Evolutionary conservation across 441 rosid species (phyloP), one percentile per base, ranked within the genome.

Genomic region (Macaranga tanarius): DNA sequence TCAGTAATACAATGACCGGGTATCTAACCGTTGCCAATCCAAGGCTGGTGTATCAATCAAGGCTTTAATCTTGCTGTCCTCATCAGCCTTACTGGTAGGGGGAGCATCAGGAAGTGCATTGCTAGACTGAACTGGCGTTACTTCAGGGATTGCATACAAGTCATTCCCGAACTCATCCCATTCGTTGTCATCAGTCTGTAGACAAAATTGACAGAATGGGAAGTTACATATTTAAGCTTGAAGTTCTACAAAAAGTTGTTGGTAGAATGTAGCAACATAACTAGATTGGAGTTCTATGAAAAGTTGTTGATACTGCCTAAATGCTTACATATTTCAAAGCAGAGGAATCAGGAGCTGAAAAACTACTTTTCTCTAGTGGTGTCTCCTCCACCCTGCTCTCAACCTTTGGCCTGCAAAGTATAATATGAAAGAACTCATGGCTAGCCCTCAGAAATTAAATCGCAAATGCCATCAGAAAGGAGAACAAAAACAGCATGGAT

Each of bases 131-230:
- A 86, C 78, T 5, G 86, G 83, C 34, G 80, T 79, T 55, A 73
- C 88, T 73, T 90, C 97, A 59, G 97, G 97, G 76, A 96, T 88
- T 22, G 97, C 87, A 77, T 96, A 96, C 47, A 96, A 85, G 79
- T 96, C 99, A 82, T 82, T 90, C 73, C 99, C 99, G 77, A 96
- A 96, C 79, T 96, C 99, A 85, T 96, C 99, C 89, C 88, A 92
- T 70, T 93, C 99, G 60, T 77, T 76, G 28, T 93, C 98, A 70
- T 93, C 97, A 69, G 83, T 82, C 95, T 92, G 81, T 64, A 65
- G 34, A 67, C 42, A 72, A 17, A 25, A 22, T 23, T 38, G 19
- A 51, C 23, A 64, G 73, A 65, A 16, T 52, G 48, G 23, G 22
- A 55, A 25, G 16, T 25, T 19, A 38, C 48, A 38, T n/a, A 17